phyloP scores from a whole-genome alignment of 768 basidiomycete genomes.

The Lentinula sp. region DNA sequence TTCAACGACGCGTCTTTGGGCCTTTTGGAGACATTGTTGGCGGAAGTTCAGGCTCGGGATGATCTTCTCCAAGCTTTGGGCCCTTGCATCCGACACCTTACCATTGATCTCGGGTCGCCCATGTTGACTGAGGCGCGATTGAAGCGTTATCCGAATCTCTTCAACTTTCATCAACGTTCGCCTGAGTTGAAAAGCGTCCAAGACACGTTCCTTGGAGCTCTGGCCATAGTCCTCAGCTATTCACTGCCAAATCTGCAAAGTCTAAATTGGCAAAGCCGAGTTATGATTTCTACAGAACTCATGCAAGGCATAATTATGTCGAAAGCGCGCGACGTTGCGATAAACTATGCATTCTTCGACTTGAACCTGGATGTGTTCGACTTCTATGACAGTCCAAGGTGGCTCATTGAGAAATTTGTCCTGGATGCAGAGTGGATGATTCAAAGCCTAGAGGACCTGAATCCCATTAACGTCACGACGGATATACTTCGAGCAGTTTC shows the following conservation, averaged over 20 bases:
- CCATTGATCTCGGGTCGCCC: slow-evolving; percentile 6
- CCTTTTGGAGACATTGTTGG: slow-evolving; percentile 7
- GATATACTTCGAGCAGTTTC: not conserved
- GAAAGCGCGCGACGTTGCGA: slow-evolving; percentile 16
- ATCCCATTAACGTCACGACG: not conserved
- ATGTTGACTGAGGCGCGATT: not conserved
- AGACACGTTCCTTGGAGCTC: slow-evolving; percentile 1
- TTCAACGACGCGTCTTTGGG: slow-evolving; percentile 9
- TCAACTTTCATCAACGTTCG: not conserved
- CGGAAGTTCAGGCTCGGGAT: not conserved
- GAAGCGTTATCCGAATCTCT: not conserved
- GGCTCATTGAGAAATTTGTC: slow-evolving; percentile 1
- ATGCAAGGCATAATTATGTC: slow-evolving; percentile 13
- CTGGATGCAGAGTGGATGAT: not conserved
- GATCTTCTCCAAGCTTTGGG: slow-evolving; percentile 7
- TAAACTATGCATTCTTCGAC: slow-evolving; percentile 7
- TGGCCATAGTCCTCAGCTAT: slow-evolving; percentile 10
- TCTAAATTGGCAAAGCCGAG: slow-evolving; percentile 18
- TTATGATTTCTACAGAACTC: slow-evolving; percentile 8
- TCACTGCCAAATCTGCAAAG: slow-evolving; percentile 20
- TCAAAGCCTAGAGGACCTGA: not conserved
- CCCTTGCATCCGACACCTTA: slow-evolving; percentile 17
- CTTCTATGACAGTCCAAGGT: not conserved
- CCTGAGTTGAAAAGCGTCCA: not conserved
- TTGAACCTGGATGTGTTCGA: not conserved